These are phyloP conservation scores for Nigrograna mackinnonii DNA, from an alignment of 2,329 filamentous ascomycete species.

Conservation along the genomic window DNA sequence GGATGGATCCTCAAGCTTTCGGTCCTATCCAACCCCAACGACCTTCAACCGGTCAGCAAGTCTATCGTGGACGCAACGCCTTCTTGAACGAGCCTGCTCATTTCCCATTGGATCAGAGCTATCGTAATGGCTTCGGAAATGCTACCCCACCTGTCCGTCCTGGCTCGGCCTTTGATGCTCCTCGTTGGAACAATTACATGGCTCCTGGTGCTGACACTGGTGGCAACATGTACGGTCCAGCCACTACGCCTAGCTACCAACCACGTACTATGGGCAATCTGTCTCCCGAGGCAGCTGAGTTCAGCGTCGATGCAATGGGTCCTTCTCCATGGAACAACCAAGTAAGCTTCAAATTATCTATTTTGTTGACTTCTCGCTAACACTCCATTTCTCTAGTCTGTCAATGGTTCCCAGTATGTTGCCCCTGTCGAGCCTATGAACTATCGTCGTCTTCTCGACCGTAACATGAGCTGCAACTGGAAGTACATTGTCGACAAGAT, in stretches of 20 bases:
- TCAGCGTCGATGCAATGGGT: conserved; percentile 37
- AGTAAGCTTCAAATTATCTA: conserved; percentile 23
- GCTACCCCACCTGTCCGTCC: conserved; percentile 41
- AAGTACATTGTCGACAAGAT: conserved; percentile 99
- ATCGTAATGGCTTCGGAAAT: conserved; percentile 25
- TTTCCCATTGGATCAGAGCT: conserved; percentile 38
- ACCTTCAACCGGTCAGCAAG: conserved; percentile 18
- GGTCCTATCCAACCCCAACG: conserved; percentile 25
- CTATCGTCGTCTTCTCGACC: conserved; percentile 91
- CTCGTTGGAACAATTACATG: conserved; percentile 35
- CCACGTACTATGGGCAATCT: conserved; percentile 39
- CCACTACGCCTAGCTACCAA: conserved; percentile 24
- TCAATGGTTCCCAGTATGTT: conserved; percentile 67
- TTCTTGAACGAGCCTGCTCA: conserved; percentile 42
- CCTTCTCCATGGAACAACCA: conserved; percentile 45
- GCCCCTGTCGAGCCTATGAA: conserved; percentile 90
- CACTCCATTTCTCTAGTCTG: too few relatives aligned
- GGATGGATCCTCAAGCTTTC: conserved; percentile 21
- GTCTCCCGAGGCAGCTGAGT: conserved; percentile 52
- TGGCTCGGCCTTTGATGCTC: conserved; percentile 37
- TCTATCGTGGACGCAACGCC: conserved; percentile 32
- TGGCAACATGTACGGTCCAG: conserved; percentile 13
- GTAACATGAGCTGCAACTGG: conserved; percentile 98
- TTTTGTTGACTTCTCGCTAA: too few relatives aligned
- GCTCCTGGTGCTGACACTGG: conserved; percentile 18